Base-by-base conservation (phyloP, 2,329 filamentous ascomycete genomes). In the Hypocrella siamensis region DNA sequence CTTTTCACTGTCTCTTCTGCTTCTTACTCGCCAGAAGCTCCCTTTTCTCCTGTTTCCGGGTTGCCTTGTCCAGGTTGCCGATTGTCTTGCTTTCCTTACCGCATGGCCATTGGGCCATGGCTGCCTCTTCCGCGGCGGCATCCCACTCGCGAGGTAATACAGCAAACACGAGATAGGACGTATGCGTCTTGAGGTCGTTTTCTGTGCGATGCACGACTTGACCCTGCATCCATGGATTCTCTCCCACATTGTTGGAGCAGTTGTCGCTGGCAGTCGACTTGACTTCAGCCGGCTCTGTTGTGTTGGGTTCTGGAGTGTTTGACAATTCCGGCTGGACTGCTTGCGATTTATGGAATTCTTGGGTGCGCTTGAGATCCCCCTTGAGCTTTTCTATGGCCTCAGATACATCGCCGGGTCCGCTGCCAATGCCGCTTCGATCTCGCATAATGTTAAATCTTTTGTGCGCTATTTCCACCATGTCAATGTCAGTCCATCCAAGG, bases 141-240 rank as follows among this genome's bases (percentile, higher is more conserved):
- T 64, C 76, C 90, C 90, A 98, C 39, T 81, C 76, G 27, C 75
- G 67, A n/a, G 90, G 88, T 37, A 98, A 57, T 3, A 90, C 62
- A 0, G 90, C 90, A 58, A 98, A 98, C 4, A 92, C 80, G 4
- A 98, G 67, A 52, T 98, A 98, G n/a, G 81, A 90, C 0, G 90
- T 98, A 55, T 98, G 90, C 6, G 82, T 90, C 65, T 93, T 94
- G 37, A 96, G 60, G 47, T 98, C 90, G 1, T 75, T 61, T 57
- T 98, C 90, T 0, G 81, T 75, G 17, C 84, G 70, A 45, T 92
- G 83, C 19, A 84, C 67, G 26, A 96, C 48, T 18, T 73, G 70
- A 1, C 90, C 90, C 38, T 86, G 72, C 48, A 79, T 71, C 59
- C 77, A 93, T 1, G 69, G 52, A 38, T 81, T 74, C 10, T 52